Conservation (phyloP, 345 rosid species). For the Orychophragmus violaceus region DNA sequence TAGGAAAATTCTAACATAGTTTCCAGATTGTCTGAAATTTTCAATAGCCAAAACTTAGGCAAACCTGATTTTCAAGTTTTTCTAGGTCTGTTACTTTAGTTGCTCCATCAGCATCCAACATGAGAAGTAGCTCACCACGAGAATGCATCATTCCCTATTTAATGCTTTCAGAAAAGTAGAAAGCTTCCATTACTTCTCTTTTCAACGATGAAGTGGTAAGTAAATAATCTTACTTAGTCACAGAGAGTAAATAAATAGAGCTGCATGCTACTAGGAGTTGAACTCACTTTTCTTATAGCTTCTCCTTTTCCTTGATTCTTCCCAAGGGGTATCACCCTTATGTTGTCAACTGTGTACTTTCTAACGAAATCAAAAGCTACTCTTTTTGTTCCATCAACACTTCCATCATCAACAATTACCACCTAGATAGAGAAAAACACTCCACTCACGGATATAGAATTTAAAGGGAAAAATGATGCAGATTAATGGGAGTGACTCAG, state of each 20-base stretch:
- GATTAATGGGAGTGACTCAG: background rate
- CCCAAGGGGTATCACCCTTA: constrained; percentile 85
- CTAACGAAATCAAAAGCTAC: constrained; percentile 77
- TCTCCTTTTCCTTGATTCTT: constrained; percentile 98
- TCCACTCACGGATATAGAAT: background rate
- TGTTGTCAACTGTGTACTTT: constrained; percentile 65
- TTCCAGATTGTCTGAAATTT: background rate
- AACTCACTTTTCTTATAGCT: constrained; percentile 96
- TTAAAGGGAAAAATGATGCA: background rate
- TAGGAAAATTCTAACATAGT: constrained; percentile 22
- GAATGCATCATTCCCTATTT: constrained; percentile 99
- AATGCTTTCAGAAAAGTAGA: constrained; percentile 69
- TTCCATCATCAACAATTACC: constrained; percentile 91
- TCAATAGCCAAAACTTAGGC: constrained; percentile 8
- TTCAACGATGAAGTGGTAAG: constrained; percentile 1
- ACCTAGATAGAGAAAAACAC: constrained; percentile 40
- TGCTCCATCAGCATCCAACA: constrained; percentile 99
- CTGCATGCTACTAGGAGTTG: constrained; percentile 12
- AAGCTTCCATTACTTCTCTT: constrained; percentile 42
- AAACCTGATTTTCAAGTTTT: constrained; percentile 93
- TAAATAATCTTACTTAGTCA: background rate
- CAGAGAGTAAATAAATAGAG: background rate
- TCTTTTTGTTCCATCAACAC: constrained; percentile 76
- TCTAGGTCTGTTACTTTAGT: constrained; percentile 86
- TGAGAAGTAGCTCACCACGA: constrained; percentile 90